Conservation (phyloP, 1,139 yeast species). For the Kodamaea sp. region DNA sequence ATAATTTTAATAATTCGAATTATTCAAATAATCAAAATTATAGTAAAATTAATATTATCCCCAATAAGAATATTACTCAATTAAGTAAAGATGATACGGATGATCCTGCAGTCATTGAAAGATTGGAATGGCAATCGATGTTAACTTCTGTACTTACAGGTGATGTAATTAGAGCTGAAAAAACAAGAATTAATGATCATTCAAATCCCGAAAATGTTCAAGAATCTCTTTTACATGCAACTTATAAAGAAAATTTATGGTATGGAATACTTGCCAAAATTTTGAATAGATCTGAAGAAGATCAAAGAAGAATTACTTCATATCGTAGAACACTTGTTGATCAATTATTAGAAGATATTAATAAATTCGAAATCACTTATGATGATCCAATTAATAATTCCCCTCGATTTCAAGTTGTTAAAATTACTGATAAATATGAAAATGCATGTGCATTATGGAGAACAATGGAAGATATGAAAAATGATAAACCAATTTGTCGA, state of each 20-base stretch:
- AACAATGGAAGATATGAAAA: slow-evolving; percentile 70
- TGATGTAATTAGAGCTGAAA: slow-evolving; percentile 88
- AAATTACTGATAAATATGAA: slow-evolving; percentile 58
- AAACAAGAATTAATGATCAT: slow-evolving; percentile 65
- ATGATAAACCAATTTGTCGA: slow-evolving; percentile 71
- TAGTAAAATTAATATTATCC: slow-evolving; percentile 27
- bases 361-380: slow-evolving; percentile 55
- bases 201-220: slow-evolving; percentile 41
- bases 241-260: slow-evolving; percentile 78
- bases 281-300: slow-evolving; percentile 76
- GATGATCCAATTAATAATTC: slow-evolving; percentile 27
- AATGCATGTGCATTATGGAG: slow-evolving; percentile 78
- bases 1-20: slow-evolving; percentile 16
- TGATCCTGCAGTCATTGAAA: slow-evolving; percentile 68
- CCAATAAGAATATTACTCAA: slow-evolving; percentile 37
- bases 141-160: slow-evolving; percentile 86
- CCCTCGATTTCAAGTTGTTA: slow-evolving; percentile 50
- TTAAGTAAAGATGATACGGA: slow-evolving; percentile 43
- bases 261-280: slow-evolving; percentile 76
- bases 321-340: slow-evolving; percentile 75
- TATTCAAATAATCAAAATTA: slow-evolving; percentile 1
- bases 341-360: slow-evolving; percentile 65
- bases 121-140: slow-evolving; percentile 97
- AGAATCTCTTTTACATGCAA: slow-evolving; percentile 49
- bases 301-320: slow-evolving; percentile 69